Evolutionary conservation across 2,329 filamentous ascomycete species (phyloP), one percentile per base, ranked within the genome.

Genomic region (Stagonosporopsis vannaccii): DNA sequence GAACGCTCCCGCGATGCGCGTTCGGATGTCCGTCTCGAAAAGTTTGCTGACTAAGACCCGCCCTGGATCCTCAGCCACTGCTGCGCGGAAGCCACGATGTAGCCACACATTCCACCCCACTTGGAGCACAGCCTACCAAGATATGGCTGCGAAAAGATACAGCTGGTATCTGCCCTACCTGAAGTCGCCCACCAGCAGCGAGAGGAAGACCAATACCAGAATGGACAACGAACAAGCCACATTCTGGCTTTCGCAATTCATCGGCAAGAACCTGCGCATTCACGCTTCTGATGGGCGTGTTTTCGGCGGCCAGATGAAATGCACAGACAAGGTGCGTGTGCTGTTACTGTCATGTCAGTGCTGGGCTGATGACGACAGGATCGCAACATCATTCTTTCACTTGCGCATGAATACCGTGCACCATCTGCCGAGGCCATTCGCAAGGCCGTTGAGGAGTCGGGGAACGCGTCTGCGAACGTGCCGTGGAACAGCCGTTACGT

Each of bases 251-350:
- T 75, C 77, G 30, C 85, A 87, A 22, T 85, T 96, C 46, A 81
- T 96, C 48, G 90, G 90, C 75, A 91, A 91, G 74, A 90, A 86
- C 35, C 79, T 98, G 30, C 88, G 92, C 55, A 80, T 98, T 51
- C 85, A 90, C 67, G 91, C 90, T 13, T 90, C 87, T 4, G 94
- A 98, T 73, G 87, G 86, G 15, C 90, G 95, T 58, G 87, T 97
- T 75, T 99, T 98, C 76, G 86, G 92, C 51, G 95, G 95, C 19
- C 84, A 87, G 61, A 90, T 99, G 79, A 97, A 96, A 78, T 99
- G 95, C 80, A 97, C 93, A 26, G 95, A 99, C 80, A 87, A 90
- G 57, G 92, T 96, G 79, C 46, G 85, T 82, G 23, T 35, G 17
- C 28, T 26, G 23, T 19, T 32, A 9, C 37, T 20, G 19, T 33